phyloP scores from a whole-genome alignment of 192 early-diverging fungal genomes.

The Backusella morwellensis region DNA sequence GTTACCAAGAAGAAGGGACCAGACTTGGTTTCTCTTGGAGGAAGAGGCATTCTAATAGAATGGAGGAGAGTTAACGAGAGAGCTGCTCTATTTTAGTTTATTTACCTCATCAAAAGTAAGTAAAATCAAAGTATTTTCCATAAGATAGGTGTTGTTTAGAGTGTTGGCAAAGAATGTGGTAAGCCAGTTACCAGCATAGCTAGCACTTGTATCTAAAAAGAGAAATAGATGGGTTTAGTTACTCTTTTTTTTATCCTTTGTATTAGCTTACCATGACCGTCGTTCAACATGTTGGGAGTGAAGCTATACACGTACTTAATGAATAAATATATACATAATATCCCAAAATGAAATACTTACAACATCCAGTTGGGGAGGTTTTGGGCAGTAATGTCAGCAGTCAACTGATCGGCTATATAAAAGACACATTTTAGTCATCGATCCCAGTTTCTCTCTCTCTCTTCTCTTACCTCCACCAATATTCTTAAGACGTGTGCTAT shows the following conservation, averaged over 20 bases:
- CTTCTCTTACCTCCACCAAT: slow-evolving; percentile 11
- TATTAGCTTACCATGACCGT: slow-evolving; percentile 37
- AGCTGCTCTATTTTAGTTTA: background rate
- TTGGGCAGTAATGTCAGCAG: slow-evolving; percentile 9
- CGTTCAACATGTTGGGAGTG: slow-evolving; percentile 57
- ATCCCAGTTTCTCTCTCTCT: too few relatives aligned
- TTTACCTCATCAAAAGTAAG: slow-evolving; percentile 39
- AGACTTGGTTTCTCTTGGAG: slow-evolving; percentile 40
- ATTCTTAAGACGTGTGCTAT: slow-evolving; percentile 9
- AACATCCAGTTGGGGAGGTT: slow-evolving; percentile 27
- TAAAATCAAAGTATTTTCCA: slow-evolving; percentile 39
- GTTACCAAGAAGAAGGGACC: slow-evolving; percentile 41
- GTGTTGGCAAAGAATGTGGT: slow-evolving; percentile 50
- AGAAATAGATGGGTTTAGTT: background rate
- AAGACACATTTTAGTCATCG: background rate
- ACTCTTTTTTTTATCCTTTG: background rate
- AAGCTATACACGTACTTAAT: background rate
- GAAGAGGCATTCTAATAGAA: slow-evolving; percentile 14
- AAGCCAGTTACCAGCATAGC: slow-evolving; percentile 50
- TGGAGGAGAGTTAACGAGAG: background rate
- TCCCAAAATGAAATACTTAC: slow-evolving; percentile 5
- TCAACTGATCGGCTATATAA: background rate
- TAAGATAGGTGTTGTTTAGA: slow-evolving; percentile 45
- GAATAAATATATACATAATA: background rate
- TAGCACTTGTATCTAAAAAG: slow-evolving; percentile 32